Conservation (phyloP, 2,329 filamentous ascomycete species). For the Aspergillus costaricaensis region DNA sequence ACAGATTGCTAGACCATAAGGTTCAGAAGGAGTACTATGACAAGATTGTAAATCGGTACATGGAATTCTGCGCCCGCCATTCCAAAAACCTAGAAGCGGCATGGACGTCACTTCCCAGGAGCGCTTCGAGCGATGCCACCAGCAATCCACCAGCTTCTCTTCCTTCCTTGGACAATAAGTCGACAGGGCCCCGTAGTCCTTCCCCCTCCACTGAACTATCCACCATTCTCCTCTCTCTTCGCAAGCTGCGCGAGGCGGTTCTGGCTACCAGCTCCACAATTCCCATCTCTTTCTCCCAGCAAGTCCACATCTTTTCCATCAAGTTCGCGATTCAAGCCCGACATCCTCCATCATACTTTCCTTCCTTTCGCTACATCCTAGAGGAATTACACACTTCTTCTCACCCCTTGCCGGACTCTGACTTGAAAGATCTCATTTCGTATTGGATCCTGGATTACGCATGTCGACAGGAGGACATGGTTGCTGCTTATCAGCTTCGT, state of each 20-base stretch:
- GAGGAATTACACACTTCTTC: constrained; percentile 65
- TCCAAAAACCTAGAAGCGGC: constrained; percentile 72
- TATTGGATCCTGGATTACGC: constrained; percentile 87
- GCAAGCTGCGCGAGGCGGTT: constrained; percentile 89
- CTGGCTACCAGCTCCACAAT: constrained; percentile 70
- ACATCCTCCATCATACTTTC: constrained; percentile 86
- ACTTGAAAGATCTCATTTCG: constrained; percentile 75
- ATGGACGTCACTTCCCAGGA: constrained; percentile 64
- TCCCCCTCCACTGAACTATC: constrained; percentile 65
- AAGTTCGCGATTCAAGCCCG: constrained; percentile 77
- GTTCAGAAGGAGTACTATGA: constrained; percentile 83
- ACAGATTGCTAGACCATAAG: constrained; percentile 70
- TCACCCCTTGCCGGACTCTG: constrained; percentile 68
- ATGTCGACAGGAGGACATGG: constrained; percentile 75
- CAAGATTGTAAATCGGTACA: constrained; percentile 83
- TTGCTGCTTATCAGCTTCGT: constrained; percentile 70
- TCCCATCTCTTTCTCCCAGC: constrained; percentile 77
- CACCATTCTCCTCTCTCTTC: constrained; percentile 76
- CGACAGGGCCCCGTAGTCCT: constrained; percentile 30
- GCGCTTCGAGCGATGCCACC: constrained; percentile 41
- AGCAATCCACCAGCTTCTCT: constrained; percentile 41
- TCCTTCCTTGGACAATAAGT: constrained; percentile 22
- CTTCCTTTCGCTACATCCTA: constrained; percentile 79
- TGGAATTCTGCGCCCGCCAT: constrained; percentile 80
- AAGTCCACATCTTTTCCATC: constrained; percentile 89